Evolutionary conservation across 495 filamentous ascomycete genomes (phyloP).

Genomic region (Talaromyces liani): DNA sequence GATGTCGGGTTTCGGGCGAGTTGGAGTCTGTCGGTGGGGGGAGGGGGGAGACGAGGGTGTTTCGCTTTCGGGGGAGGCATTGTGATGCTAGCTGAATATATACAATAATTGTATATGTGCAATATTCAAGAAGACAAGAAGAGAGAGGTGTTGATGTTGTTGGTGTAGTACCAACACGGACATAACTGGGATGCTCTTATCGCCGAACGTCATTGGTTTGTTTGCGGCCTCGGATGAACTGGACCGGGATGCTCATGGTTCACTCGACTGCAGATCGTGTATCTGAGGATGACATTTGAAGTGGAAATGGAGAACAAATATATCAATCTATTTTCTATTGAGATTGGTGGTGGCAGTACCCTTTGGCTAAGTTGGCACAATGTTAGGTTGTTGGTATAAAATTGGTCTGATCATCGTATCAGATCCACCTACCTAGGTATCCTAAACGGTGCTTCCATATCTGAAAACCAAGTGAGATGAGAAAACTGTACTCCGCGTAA

Average conservation of each 20-base stretch:
- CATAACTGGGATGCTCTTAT: not conserved
- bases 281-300: not conserved
- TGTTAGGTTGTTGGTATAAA: too few species aligned
- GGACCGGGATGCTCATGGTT: not conserved
- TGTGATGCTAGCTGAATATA: not conserved
- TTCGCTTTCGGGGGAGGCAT: constrained; percentile 8
- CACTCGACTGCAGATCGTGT: not conserved
- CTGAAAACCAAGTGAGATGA: too few species aligned
- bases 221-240: not conserved
- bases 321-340: too few species aligned
- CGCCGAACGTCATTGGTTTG: not conserved
- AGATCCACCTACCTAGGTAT: too few species aligned
- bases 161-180: not conserved
- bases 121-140: not conserved
- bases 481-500: not conserved
- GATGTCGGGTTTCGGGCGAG: not conserved
- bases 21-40: not conserved
- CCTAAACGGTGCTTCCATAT: too few species aligned
- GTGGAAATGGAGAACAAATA: not conserved
- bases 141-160: not conserved
- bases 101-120: not conserved
- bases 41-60: constrained; percentile 13
- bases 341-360: too few species aligned
- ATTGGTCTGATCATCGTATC: too few species aligned
- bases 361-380: too few species aligned